A percentile compares a stretch with the other conserved stretches of the same genome.
phyloP scores from a whole-genome alignment of 2,329 filamentous ascomycete species.

The Phialophora expanda region DNA sequence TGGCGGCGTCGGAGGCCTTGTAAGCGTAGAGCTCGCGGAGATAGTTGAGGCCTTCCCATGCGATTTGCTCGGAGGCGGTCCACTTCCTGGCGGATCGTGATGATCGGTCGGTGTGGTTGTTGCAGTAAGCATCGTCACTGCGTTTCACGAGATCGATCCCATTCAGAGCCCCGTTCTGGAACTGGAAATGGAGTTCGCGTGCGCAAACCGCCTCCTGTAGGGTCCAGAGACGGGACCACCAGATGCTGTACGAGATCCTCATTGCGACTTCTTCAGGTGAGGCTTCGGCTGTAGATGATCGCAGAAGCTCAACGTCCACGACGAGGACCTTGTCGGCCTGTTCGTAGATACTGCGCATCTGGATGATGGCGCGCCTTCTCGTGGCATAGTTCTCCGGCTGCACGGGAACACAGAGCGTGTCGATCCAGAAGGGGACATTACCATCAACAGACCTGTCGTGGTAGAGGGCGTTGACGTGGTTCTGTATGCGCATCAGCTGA shows the following conservation, averaged over 20 bases:
- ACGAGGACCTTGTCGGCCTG: slow-evolving; percentile 2
- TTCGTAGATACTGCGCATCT: slow-evolving; percentile 4
- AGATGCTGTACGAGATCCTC: slow-evolving; percentile 14
- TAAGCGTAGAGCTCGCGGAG: slow-evolving; percentile 14
- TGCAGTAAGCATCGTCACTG: neutral
- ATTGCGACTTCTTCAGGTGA: slow-evolving; percentile 2
- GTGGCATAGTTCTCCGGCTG: slow-evolving; percentile 3
- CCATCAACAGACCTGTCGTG: neutral
- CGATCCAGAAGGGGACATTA: slow-evolving; percentile 16
- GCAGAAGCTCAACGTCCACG: slow-evolving; percentile 10
- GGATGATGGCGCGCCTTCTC: slow-evolving; percentile 2
- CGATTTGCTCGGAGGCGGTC: neutral
- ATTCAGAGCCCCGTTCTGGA: neutral
- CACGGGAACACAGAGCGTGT: slow-evolving; percentile 20
- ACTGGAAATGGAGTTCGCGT: slow-evolving; percentile 4
- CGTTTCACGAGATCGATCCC: slow-evolving; percentile 3
- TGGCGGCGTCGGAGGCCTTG: neutral
- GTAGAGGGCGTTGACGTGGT: slow-evolving; percentile 7
- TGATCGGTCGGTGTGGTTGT: neutral
- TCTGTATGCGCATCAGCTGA: slow-evolving; percentile 6
- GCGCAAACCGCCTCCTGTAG: slow-evolving; percentile 11
- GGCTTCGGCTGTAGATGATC: neutral
- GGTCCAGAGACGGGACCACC: slow-evolving; percentile 7
- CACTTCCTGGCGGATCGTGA: neutral
- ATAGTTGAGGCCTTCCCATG: neutral